A percentile compares a stretch with the other conserved stretches of the same genome.
phyloP scores from a whole-genome alignment of 2,329 filamentous ascomycete species.

The Alternaria gaisen region DNA sequence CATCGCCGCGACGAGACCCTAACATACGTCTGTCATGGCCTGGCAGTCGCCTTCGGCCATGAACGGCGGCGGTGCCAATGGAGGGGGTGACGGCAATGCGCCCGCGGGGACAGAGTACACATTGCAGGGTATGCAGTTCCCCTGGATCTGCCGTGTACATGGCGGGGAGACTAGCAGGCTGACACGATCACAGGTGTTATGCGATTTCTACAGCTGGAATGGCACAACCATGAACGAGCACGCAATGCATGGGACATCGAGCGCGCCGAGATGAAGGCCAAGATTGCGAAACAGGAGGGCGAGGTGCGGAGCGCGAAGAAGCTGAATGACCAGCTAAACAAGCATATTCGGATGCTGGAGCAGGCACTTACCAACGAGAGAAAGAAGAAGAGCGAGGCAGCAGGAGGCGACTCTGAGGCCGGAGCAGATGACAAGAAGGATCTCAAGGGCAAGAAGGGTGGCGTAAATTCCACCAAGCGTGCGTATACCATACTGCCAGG shows the following conservation, averaged over 20 bases:
- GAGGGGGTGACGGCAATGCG: conserved; percentile 58
- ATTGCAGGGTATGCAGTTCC: conserved; percentile 66
- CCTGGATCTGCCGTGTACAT: conserved; percentile 2
- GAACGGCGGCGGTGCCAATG: conserved; percentile 63
- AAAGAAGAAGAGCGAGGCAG: conserved; percentile 67
- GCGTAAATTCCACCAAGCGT: conserved; percentile 39
- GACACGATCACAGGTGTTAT: conserved; percentile 76
- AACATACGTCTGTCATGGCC: conserved; percentile 63
- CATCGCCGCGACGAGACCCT: conserved; percentile 31
- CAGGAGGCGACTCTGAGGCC: conserved; percentile 60
- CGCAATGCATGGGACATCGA: conserved; percentile 99
- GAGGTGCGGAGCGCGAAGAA: conserved; percentile 86
- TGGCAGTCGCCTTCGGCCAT: conserved; percentile 74
- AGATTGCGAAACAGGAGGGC: conserved; percentile 93
- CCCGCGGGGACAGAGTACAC: conserved; percentile 75
- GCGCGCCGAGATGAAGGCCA: conserved; percentile 97
- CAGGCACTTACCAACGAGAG: conserved; percentile 85
- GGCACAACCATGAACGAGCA: conserved; percentile 97
- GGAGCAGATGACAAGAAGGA: conserved; percentile 52
- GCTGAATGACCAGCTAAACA: conserved; percentile 86
- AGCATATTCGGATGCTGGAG: conserved; percentile 90
- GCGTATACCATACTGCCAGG: conserved; percentile 9
- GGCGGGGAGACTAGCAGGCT: conserved; percentile 21
- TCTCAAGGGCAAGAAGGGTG: conserved; percentile 46
- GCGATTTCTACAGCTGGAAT: conserved; percentile 99